Conservation (phyloP, 306 rosid species). For the Leucaena leucocephala region DNA sequence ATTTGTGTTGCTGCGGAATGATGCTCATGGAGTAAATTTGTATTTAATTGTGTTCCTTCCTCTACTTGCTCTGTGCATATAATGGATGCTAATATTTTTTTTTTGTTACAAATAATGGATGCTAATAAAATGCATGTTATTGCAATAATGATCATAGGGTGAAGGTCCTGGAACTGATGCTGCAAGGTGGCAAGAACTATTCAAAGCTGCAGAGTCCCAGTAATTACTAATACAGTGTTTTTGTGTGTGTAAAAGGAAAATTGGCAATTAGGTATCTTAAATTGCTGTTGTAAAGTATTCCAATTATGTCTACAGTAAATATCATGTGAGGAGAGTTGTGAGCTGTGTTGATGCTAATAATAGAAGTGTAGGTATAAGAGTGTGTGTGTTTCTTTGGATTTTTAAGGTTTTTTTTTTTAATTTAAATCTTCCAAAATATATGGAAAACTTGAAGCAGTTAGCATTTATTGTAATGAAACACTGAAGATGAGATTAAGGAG, state of each 20-base stretch:
- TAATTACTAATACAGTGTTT: background rate
- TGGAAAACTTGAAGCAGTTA: too few relatives aligned
- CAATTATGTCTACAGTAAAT: background rate
- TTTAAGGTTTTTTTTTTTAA: too few relatives aligned
- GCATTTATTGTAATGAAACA: too few relatives aligned
- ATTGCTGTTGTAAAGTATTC: background rate
- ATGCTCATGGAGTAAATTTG: background rate
- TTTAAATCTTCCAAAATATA: too few relatives aligned
- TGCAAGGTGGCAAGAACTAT: slow-evolving; percentile 74
- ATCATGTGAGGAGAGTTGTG: background rate
- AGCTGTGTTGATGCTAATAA: too few relatives aligned
- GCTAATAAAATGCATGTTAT: background rate
- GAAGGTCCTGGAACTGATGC: slow-evolving; percentile 85
- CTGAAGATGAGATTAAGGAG: too few relatives aligned
- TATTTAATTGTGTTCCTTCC: background rate
- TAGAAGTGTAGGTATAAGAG: too few relatives aligned
- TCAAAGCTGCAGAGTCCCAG: slow-evolving; percentile 48
- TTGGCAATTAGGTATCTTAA: background rate
- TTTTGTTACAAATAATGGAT: too few relatives aligned
- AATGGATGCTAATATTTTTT: too few relatives aligned
- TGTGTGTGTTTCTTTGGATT: too few relatives aligned
- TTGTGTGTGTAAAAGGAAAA: background rate
- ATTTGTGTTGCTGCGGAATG: background rate
- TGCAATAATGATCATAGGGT: slow-evolving; percentile 54
- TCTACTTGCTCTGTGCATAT: background rate